Evolutionary conservation across 306 rosid species (phyloP), one percentile per base, ranked within the genome.

Genomic region (Alnus rubra): DNA sequence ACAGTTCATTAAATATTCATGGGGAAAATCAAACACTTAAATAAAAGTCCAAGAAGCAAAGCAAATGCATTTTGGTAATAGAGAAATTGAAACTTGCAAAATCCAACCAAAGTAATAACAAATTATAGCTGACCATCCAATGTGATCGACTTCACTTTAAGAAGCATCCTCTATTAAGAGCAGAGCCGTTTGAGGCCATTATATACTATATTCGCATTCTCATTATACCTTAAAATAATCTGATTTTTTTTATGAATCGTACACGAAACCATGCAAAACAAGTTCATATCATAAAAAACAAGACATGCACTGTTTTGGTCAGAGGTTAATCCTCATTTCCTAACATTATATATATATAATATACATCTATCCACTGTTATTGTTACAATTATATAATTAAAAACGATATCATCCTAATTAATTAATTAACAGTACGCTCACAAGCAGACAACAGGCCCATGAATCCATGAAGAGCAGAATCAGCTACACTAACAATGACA

Each of bases 371-470:
- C 33, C 15, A 54, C 33, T 79, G 9, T 33, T 49, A 56, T 55
- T 52, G 14, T n/a, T 31, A 47, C 70, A 74, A 65, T 77, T 14
- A 33, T 18, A 14, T 37, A 56, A 59, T 80, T 55, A 52, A 49
- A 74, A 82, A 49, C 69, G 35, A 50, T 70, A 75, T 55, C 65
- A 45, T 42, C 63, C 74, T 49, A 71, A 80, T 69, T 59, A 48
- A 80, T 69, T 59, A 48, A 37, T 52, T 52, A 75, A 76, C 18
- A 35, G 59, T 18, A 75, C 50, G 75, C 78, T 52, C 72, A 50
- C 73, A 84, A 80, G 55, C 54, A 69, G 78, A 76, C 76, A 77
- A 83, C 52, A 81, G 71, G 73, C 79, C 87, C 85, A 82, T 74
- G 54, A 79, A 74, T 74, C 82, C 55, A 74, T 23, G 71, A 76